phyloP scores from a whole-genome alignment of 768 basidiomycete species.

The Rhizopogon vesiculosus region DNA sequence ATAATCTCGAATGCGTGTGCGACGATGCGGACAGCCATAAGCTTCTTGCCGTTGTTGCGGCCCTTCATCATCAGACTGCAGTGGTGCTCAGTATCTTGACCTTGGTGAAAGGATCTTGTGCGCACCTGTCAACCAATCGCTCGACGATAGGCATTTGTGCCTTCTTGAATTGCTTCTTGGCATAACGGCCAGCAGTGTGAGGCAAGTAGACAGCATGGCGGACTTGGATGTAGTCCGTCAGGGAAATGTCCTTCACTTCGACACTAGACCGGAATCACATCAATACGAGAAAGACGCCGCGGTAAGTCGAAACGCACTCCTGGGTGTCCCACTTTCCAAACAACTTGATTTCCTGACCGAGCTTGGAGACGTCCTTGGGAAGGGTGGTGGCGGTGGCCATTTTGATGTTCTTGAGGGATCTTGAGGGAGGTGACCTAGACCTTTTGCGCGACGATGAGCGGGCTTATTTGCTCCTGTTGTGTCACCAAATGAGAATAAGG shows the following conservation, averaged over 20 bases:
- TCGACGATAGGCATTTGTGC: constrained; percentile 99
- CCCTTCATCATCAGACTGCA: constrained; percentile 99
- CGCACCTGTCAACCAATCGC: constrained; percentile 94
- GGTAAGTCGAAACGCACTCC: constrained; percentile 60
- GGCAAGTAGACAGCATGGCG: constrained; percentile 96
- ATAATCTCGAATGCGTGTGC: constrained; percentile 99
- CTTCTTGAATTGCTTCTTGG: constrained; percentile 99
- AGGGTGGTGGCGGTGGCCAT: constrained; percentile 70
- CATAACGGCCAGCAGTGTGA: constrained; percentile 98
- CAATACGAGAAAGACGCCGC: constrained; percentile 5
- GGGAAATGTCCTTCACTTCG: constrained; percentile 98
- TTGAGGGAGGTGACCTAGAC: constrained; percentile 13
- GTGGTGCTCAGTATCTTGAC: background rate
- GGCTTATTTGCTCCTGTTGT: constrained; percentile 19
- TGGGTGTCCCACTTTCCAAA: constrained; percentile 99
- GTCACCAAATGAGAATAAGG: constrained; percentile 13
- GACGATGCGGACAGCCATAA: constrained; percentile 97
- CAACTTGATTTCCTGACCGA: constrained; percentile 87
- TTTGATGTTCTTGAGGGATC: constrained; percentile 35
- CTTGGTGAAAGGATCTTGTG: background rate
- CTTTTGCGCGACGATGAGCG: constrained; percentile 19
- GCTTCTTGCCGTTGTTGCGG: constrained; percentile 99
- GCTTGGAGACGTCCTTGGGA: constrained; percentile 76
- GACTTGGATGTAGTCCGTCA: constrained; percentile 99
- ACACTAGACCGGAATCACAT: constrained; percentile 49